Percentiles rank a stretch among this genome's conserved stretches.
Conservation (phyloP, 306 rosid genomes). For the Senna siamea region DNA sequence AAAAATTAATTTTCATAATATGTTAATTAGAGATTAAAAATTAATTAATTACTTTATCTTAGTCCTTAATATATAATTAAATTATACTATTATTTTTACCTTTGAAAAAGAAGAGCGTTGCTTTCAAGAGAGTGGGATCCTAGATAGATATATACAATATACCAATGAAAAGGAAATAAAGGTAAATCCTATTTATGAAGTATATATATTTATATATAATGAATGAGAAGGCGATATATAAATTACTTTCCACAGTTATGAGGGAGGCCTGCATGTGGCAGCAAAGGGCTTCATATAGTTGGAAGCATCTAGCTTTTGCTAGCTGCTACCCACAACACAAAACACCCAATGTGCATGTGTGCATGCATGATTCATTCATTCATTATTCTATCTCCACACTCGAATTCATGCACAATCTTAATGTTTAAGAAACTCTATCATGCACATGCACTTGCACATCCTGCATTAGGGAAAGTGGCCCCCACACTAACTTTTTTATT, state of each 20-base stretch:
- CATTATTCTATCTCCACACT: too few species aligned
- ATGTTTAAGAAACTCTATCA: slow-evolving; percentile 38
- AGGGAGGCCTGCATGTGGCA: slow-evolving; percentile 36
- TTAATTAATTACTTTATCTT: background rate
- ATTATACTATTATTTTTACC: background rate
- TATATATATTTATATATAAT: too few species aligned
- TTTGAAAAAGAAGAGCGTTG: slow-evolving; percentile 27
- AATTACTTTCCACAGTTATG: too few species aligned
- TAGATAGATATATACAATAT: too few species aligned
- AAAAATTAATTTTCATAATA: too few species aligned
- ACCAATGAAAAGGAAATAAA: too few species aligned
- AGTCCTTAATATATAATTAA: background rate
- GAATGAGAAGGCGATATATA: too few species aligned
- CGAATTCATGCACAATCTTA: slow-evolving; percentile 40
- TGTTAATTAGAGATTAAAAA: background rate
- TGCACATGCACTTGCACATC: background rate
- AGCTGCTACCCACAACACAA: too few species aligned
- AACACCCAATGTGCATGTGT: background rate
- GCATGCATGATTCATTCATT: slow-evolving; percentile 14
- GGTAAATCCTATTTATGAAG: too few species aligned
- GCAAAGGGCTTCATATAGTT: slow-evolving; percentile 21
- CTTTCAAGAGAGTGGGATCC: slow-evolving; percentile 35
- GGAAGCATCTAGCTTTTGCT: too few species aligned
- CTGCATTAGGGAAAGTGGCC: background rate
- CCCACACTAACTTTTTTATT: background rate